These are phyloP conservation scores for Mrakia frigida DNA, from an alignment of 768 basidiomycete species.

Conservation along the genomic window DNA sequence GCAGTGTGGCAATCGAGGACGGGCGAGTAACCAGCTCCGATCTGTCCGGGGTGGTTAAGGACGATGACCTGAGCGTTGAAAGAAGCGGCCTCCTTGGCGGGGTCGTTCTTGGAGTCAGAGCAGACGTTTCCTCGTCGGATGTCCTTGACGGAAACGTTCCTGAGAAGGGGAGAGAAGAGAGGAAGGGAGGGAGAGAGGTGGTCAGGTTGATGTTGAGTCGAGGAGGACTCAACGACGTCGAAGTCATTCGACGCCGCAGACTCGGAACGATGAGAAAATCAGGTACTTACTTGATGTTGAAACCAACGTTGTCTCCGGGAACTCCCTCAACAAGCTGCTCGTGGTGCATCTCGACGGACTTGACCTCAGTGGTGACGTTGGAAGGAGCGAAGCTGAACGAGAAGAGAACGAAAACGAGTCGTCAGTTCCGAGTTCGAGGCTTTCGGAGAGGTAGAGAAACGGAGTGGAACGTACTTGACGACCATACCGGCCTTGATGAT, in stretches of 20 bases:
- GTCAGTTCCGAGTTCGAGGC: no score
- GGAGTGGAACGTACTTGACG: conserved; percentile 41
- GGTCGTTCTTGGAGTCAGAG: conserved; percentile 99
- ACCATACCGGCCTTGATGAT: conserved; percentile 99
- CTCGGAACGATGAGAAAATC: no score
- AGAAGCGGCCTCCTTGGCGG: conserved; percentile 96
- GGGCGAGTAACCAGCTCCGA: conserved; percentile 96
- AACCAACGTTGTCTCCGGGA: conserved; percentile 92
- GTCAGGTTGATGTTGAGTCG: no score
- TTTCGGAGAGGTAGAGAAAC: no score
- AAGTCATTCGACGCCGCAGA: no score
- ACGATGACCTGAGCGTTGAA: conserved; percentile 99
- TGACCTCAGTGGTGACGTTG: conserved; percentile 99
- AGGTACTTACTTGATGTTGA: conserved; percentile 31
- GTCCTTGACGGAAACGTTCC: conserved; percentile 92
- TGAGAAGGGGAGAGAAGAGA: not conserved
- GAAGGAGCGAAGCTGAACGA: conserved; percentile 40
- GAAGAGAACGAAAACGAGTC: no score
- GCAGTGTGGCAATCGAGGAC: conserved; percentile 99
- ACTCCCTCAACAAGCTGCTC: conserved; percentile 79
- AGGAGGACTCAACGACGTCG: no score
- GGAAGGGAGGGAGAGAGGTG: not conserved
- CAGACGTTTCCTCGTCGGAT: conserved; percentile 99
- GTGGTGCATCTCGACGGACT: conserved; percentile 89
- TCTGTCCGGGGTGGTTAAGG: conserved; percentile 99